These are phyloP conservation scores for Stevia rebaudiana DNA, from an alignment of 140 eudicot species.

Conservation along the genomic window DNA sequence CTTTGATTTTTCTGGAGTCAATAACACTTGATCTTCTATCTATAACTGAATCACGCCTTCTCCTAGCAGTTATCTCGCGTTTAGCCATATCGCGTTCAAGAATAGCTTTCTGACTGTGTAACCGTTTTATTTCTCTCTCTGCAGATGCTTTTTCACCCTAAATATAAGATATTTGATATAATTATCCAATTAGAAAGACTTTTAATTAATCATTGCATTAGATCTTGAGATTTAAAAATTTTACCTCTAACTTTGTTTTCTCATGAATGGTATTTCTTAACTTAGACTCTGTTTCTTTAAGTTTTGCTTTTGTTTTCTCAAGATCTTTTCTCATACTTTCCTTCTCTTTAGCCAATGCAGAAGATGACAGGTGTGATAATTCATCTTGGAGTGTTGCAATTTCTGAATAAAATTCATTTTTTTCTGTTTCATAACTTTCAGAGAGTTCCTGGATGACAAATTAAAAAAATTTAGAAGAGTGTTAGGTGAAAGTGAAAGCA, in stretches of 20 bases:
- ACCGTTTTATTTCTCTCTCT: constrained; percentile 79
- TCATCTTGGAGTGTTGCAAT: constrained; percentile 59
- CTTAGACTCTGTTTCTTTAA: constrained; percentile 84
- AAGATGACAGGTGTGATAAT: constrained; percentile 53
- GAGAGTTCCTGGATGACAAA: constrained; percentile 53
- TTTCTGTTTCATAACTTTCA: constrained; percentile 56
- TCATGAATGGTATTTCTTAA: constrained; percentile 76
- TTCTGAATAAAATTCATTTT: constrained; percentile 39
- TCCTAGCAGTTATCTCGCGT: constrained; percentile 60
- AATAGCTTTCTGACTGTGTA: constrained; percentile 57
- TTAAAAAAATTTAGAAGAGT: background rate
- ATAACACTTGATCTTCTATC: constrained; percentile 64
- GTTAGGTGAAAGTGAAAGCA: constrained; percentile 7
- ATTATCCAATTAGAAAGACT: constrained; percentile 6
- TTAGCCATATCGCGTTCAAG: constrained; percentile 86
- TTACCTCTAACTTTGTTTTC: constrained; percentile 92
- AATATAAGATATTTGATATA: constrained; percentile 7
- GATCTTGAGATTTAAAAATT: background rate
- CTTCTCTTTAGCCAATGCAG: constrained; percentile 71
- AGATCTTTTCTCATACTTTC: constrained; percentile 85
- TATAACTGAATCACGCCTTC: constrained; percentile 70
- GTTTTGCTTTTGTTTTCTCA: constrained; percentile 80
- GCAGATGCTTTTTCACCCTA: constrained; percentile 86
- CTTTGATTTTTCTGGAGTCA: constrained; percentile 57
- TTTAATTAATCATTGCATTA: constrained; percentile 2